phyloP scores from a whole-genome alignment of 768 basidiomycete species.

The Calocybe cyanea region DNA sequence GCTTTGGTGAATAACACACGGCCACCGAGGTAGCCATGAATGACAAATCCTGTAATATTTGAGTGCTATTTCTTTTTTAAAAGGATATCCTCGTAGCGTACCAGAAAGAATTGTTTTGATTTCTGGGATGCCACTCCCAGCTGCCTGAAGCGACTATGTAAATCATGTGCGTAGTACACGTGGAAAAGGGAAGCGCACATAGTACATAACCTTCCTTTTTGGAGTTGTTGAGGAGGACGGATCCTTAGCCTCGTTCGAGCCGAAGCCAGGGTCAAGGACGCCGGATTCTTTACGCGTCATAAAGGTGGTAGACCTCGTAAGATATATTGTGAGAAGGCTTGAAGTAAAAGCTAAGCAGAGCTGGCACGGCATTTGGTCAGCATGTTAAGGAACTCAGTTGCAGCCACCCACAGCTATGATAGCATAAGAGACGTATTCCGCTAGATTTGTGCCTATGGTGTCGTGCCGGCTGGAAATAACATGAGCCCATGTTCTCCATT shows the following conservation, averaged over 20 bases:
- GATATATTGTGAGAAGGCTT: conserved; percentile 74
- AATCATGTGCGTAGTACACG: not conserved
- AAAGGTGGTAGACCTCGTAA: conserved; percentile 89
- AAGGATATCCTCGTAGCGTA: conserved; percentile 19
- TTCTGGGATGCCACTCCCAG: conserved; percentile 95
- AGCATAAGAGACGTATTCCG: conserved; percentile 70
- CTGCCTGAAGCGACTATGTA: conserved; percentile 50
- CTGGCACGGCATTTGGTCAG: conserved; percentile 33
- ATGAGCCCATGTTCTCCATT: conserved; percentile 78
- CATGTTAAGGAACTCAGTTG: not conserved
- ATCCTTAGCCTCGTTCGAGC: conserved; percentile 24
- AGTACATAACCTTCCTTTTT: conserved; percentile 76
- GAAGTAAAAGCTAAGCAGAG: conserved; percentile 69
- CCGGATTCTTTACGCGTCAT: conserved; percentile 85
- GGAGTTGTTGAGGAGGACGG: conserved; percentile 18
- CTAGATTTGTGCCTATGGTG: conserved; percentile 35
- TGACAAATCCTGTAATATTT: conserved; percentile 73
- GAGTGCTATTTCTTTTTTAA: not conserved
- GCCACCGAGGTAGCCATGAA: conserved; percentile 93
- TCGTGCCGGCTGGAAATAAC: conserved; percentile 35
- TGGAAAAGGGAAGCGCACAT: conserved; percentile 46
- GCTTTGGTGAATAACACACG: conserved; percentile 89
- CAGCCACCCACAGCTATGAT: conserved; percentile 67
- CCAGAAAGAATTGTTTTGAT: conserved; percentile 93
- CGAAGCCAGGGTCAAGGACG: conserved; percentile 50